Base-by-base conservation (phyloP, 495 filamentous ascomycete genomes). In the Cairneyella variabilis region DNA sequence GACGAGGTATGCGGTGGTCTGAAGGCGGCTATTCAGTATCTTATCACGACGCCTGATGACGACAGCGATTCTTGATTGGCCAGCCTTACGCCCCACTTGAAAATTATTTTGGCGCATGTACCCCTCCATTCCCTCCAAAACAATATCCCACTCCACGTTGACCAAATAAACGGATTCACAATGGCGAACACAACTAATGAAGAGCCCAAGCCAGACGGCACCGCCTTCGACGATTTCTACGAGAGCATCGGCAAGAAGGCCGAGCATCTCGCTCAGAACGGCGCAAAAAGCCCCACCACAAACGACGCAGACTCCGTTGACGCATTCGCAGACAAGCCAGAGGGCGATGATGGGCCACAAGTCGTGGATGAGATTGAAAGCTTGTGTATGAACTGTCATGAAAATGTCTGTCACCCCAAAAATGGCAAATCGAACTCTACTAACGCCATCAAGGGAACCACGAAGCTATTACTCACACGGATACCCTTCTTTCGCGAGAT, bases 401-500 rank as follows among this genome's bases (percentile, higher is more conserved):
- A 92, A 57, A 84, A 95, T 78, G 90, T 91, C 77, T 57, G 22
- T 12, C 9, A 8, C 17, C 28, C 36, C 14, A 38, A 27, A 17
- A 32, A n/a, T 9, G 43, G 27, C 20, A 16, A 0, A n/a, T 10
- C 25, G 21, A 3, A 0, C 28, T n/a, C 50, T 54, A 3, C 17
- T 50, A 53, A 60, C 20, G 18, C 16, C 28, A 27, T 55, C 1
- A 22, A 96, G 86, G 92, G 93, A 69, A 83, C 69, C 0, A 98
- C 93, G 9, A 82, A 88, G 42, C 76, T 98, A 21, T 77, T 97
- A 20, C 80, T 97, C 34, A 91, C 92, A 40, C 82, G 84, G 42
- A 95, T 99, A 18, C 95, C 93, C 18, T 97, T 84, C 75, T 97
- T 99, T 78, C 88, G 89, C 64, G 93, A 99, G 66, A 82, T 97